Conservation (phyloP, 176 grass and related monocot species). For the Sorghum bicolor region Sorghum_bicolor_NCBIv3 NC_012878.2:5633501-5634000, state of each 20-base stretch:
- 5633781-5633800: too few relatives aligned
- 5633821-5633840: too few relatives aligned
- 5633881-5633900: background rate
- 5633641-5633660: too few relatives aligned
- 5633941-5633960: background rate
- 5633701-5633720: too few relatives aligned
- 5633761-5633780: too few relatives aligned
- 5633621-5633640: conserved; percentile 2
- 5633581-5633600: conserved; percentile 52
- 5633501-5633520: conserved; percentile 72
- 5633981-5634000: conserved; percentile 82
- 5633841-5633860: too few relatives aligned
- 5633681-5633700: too few relatives aligned
- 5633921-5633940: background rate
- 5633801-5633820: too few relatives aligned
- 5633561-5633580: conserved; percentile 61
- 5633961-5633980: conserved; percentile 55
- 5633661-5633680: too few relatives aligned
- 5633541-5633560: conserved; percentile 65
- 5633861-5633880: too few relatives aligned
- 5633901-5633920: conserved; percentile 12
- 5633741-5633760: too few relatives aligned
- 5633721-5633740: too few relatives aligned
- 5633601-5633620: conserved; percentile 3
- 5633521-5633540: conserved; percentile 87